Percentiles rank a stretch among this genome's conserved stretches.
phyloP scores from a whole-genome alignment of 768 basidiomycete species.

The Termitomyces sp. region DNA sequence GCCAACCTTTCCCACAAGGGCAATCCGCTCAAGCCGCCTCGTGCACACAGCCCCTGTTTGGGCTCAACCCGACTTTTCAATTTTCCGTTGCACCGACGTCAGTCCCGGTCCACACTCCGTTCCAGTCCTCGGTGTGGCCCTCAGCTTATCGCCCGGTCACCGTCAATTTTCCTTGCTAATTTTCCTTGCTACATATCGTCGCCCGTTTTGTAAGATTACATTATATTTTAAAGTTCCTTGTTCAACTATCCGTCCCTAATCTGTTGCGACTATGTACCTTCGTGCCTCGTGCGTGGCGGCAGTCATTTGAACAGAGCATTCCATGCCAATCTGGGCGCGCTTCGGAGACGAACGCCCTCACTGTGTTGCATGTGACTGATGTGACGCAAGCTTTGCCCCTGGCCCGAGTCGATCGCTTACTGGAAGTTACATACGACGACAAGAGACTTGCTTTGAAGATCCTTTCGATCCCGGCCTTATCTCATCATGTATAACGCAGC shows the following conservation, averaged over 20 bases:
- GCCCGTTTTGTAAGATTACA: background rate
- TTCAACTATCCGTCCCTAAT: background rate
- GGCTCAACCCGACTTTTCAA: constrained; percentile 14
- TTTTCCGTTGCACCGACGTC: constrained; percentile 12
- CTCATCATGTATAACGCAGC: background rate
- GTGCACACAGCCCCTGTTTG: constrained; percentile 10
- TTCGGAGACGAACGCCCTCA: constrained; percentile 1
- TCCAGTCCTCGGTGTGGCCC: background rate
- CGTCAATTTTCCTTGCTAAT: background rate
- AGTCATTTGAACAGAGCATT: background rate
- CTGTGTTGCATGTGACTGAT: constrained; percentile 1
- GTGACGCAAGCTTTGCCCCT: background rate
- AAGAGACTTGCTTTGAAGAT: background rate
- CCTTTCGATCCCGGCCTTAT: background rate
- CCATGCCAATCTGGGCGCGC: background rate
- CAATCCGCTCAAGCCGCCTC: constrained; percentile 17
- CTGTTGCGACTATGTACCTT: background rate
- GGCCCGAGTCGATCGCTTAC: background rate
- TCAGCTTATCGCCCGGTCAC: background rate
- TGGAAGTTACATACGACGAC: too few relatives aligned
- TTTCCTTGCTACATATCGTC: background rate
- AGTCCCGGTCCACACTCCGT: constrained; percentile 4
- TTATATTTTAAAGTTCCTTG: background rate
- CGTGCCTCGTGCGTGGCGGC: background rate
- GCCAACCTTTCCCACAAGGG: constrained; percentile 41